These are phyloP conservation scores for Arachnomyces sp. DNA, from an alignment of 2,329 filamentous ascomycete species.

Conservation along the genomic window DNA sequence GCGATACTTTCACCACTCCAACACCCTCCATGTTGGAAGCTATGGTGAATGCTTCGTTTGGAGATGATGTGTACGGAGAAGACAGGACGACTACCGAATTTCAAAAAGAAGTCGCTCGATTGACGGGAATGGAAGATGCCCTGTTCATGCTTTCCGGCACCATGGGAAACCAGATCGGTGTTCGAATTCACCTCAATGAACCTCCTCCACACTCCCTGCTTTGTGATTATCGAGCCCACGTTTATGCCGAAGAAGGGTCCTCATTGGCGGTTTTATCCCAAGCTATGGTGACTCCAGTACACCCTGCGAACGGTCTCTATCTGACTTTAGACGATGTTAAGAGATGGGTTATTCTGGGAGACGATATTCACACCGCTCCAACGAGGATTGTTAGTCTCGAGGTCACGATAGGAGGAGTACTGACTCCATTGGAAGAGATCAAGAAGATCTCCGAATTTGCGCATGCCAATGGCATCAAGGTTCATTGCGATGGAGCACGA, in stretches of 20 bases:
- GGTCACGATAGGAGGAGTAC: constrained; percentile 67
- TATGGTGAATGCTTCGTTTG: constrained; percentile 11
- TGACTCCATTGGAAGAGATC: constrained; percentile 64
- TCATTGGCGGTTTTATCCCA: constrained; percentile 9
- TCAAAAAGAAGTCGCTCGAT: constrained; percentile 11
- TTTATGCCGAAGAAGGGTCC: constrained; percentile 12
- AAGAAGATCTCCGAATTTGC: constrained; percentile 60
- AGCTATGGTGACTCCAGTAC: constrained; percentile 10
- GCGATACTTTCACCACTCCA: constrained; percentile 9
- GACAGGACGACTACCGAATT: constrained; percentile 14
- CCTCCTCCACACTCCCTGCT: constrained; percentile 13
- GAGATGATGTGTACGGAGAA: constrained; percentile 16
- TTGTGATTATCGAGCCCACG: constrained; percentile 10
- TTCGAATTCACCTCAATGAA: constrained; percentile 10
- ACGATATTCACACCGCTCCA: constrained; percentile 67
- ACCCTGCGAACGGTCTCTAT: constrained; percentile 6
- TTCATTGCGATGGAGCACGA: constrained; percentile 69
- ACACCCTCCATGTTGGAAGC: constrained; percentile 15
- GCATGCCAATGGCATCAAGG: constrained; percentile 49
- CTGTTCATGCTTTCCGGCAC: constrained; percentile 18
- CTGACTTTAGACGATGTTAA: constrained; percentile 51
- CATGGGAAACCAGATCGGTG: constrained; percentile 18
- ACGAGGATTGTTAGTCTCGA: constrained; percentile 70
- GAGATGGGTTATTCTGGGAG: constrained; percentile 51
- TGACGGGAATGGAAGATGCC: constrained; percentile 12